Evolutionary conservation across 2,329 filamentous ascomycete genomes (phyloP), one percentile per base, ranked within the genome.

Genomic region (Nannizziopsis arthrosporioides): DNA sequence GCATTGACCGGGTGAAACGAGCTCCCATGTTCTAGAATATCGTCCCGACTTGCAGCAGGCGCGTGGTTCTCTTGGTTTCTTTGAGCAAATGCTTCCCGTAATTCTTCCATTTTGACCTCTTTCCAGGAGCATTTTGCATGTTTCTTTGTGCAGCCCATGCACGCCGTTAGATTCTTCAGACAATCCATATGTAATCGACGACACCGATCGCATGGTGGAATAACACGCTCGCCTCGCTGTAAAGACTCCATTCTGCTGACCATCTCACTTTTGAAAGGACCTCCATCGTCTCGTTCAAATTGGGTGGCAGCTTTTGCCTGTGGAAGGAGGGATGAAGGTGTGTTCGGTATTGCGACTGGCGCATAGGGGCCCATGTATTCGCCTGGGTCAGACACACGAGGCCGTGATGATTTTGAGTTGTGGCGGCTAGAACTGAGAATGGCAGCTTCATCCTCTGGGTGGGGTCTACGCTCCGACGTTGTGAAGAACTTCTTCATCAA

Each of bases 71-170:
- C 17, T 27, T 51, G 22, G 35, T 43, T 39, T 44, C 39, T 37
- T 12, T 34, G 50, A 11, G 51, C 48, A 35, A 51, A 49, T 34
- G 32, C 27, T 10, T 63, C 60, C 12, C 59, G 61, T 9, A 78
- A 54, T 57, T 94, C 88, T 2, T 83, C 81, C 30, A 85, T 79
- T 12, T 78, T 80, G n/a, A 92, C 78, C 39, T 84, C 80, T 55
- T 81, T 84, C 87, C 87, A 94, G 11, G 80, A 81, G 63, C 87
- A 94, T 58, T 88, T 89, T 15, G 85, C 85, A 61, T 94, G 87
- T 62, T 93, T 93, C 63, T 85, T 89, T 0, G 87, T 93, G 63
- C 87, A 94, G 17, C 85, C 86, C 63, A 83, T 79, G 60, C 88
- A 94, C 7, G 86, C 85, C 0, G 86, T 93, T 35, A 92, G 71